Evolutionary conservation across 208 protist genomes (phyloP).

Genomic region (Tritrichomonas foetus): DNA sequence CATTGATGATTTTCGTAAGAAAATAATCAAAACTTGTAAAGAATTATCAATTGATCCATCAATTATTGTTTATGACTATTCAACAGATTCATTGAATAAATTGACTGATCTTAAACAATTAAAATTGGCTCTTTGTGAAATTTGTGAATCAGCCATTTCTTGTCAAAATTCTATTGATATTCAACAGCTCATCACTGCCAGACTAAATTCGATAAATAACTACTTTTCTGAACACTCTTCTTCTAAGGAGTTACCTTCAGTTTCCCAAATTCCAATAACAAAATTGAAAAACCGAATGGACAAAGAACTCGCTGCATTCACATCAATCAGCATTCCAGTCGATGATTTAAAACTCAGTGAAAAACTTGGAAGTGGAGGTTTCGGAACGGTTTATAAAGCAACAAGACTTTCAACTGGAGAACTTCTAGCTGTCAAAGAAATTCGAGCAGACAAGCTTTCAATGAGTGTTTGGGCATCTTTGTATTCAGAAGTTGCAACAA

Average conservation of each 20-base stretch:
- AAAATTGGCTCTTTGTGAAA: not conserved
- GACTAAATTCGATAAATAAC: not conserved
- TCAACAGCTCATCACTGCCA: not conserved
- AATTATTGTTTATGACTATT: not conserved
- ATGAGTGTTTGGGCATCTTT: not conserved
- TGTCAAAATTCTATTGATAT: not conserved
- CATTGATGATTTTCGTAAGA: not conserved
- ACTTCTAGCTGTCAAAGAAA: not conserved
- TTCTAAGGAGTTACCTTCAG: not conserved
- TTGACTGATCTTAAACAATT: not conserved
- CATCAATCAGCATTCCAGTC: not conserved
- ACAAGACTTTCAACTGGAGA: not conserved
- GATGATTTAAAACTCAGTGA: not conserved
- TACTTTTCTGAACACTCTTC: not conserved
- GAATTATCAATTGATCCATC: not conserved
- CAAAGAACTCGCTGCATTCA: not conserved
- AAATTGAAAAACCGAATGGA: not conserved
- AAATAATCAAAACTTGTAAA: not conserved
- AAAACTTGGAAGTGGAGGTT: not conserved
- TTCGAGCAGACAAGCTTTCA: not conserved
- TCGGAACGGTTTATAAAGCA: not conserved
- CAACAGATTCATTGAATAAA: not conserved
- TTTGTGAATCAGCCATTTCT: not conserved
- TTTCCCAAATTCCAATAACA: not conserved
- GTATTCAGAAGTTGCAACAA: not conserved